phyloP scores from a whole-genome alignment of 768 basidiomycete species.

The Amanita pseudoporphyria region DNA sequence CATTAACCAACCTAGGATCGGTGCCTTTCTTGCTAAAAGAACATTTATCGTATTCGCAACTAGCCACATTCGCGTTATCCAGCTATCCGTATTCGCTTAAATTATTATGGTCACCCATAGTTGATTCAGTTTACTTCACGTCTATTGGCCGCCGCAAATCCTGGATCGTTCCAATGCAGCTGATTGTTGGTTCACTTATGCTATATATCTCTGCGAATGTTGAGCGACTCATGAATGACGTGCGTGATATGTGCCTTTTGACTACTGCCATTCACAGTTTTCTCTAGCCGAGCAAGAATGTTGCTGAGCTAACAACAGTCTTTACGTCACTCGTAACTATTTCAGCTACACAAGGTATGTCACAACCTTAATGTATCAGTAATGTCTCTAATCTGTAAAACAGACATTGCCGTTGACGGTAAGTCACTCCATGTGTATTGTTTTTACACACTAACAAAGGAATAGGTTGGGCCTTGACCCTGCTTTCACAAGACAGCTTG shows the following conservation, averaged over 20 bases:
- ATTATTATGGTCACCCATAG: conserved; percentile 93
- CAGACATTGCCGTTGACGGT: conserved; percentile 98
- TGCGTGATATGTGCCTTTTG: conserved; percentile 22
- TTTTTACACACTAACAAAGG: not conserved
- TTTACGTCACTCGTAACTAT: conserved; percentile 90
- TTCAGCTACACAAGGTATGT: conserved; percentile 90
- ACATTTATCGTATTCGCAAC: conserved; percentile 93
- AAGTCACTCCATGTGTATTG: conserved; percentile 9
- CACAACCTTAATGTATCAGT: not conserved
- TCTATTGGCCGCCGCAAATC: conserved; percentile 91
- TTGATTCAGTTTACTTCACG: conserved; percentile 80
- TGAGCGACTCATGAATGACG: conserved; percentile 69
- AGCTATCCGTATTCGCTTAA: conserved; percentile 97
- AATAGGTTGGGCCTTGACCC: conserved; percentile 69
- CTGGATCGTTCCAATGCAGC: conserved; percentile 98
- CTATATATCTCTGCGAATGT: conserved; percentile 67
- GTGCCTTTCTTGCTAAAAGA: conserved; percentile 94
- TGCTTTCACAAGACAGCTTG: conserved; percentile 85
- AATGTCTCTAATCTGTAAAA: conserved; percentile 12
- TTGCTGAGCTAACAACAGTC: conserved; percentile 66
- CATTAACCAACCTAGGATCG: conserved; percentile 48
- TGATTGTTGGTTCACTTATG: conserved; percentile 80
- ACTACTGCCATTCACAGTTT: conserved; percentile 6
- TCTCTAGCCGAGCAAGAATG: conserved; percentile 68
- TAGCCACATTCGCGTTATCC: conserved; percentile 88